Base-by-base conservation (phyloP, 495 filamentous ascomycete species). In the Lichina pygmaea region DNA sequence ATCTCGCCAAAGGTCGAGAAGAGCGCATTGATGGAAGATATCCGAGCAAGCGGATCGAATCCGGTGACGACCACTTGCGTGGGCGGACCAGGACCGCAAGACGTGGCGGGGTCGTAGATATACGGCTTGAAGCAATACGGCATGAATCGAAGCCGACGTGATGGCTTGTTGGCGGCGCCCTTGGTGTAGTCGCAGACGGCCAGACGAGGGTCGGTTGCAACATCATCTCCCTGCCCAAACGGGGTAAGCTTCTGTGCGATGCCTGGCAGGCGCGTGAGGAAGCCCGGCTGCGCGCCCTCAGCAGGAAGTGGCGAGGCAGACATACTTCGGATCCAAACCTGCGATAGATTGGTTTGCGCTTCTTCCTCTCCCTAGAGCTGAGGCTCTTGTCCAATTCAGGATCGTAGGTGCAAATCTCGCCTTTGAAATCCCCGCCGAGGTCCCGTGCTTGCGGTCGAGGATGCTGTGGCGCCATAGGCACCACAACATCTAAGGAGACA, bases 1-100 rank as follows among this genome's bases (percentile, higher is more conserved):
- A 99, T 79, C 43, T 93, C 84, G 42, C 89, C 89, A 61, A 78
- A 94, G 33, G 72, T 73, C 17, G 80, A 72, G 52, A 95, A 94
- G 16, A 83, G 67, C 24, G 76, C 73, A n/a, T 65, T 72, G 37
- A 95, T 70, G 46, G 82, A 80, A 44, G 75, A 69, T 50, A 86
- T 74, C 13, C 79, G 68, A 8, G 77, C 78, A 49, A 99, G 62
- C 6, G 89, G 83, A 58, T 94, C 86, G 55, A 94, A 92, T 5
- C 86, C 84, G n/a, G 72, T 83, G 15, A 93, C 81, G 9, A 93
- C 76, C 41, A 99, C 73, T 54, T 93, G 82, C 9, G 72, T 75
- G 7, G 91, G 81, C 24, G 91, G 89, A 6, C 81, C 85, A 36
- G 82, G 82, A 0, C 83, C 85, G 47, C 86, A 74, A 11, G 86